Evolutionary conservation across 768 basidiomycete species (phyloP).

Genomic region (Suillus discolor): DNA sequence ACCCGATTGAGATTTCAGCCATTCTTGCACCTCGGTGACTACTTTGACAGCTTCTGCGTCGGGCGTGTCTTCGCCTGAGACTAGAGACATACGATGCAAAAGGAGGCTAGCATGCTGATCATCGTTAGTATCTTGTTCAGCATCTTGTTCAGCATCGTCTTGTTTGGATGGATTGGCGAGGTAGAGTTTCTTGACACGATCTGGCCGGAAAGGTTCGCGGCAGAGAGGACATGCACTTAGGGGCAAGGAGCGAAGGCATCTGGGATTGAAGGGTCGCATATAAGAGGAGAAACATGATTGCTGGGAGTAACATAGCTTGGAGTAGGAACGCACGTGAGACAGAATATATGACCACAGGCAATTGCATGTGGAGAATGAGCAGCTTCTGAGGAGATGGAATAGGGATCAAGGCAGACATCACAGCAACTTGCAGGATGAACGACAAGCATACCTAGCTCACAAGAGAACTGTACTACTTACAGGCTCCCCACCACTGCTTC

Average conservation of each 20-base stretch:
- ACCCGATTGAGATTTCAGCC: slow-evolving; percentile 44
- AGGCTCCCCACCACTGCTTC: background rate
- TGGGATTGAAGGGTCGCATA: slow-evolving; percentile 24
- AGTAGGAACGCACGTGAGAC: slow-evolving; percentile 52
- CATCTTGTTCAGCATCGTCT: slow-evolving; percentile 36
- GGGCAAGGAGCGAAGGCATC: slow-evolving; percentile 55
- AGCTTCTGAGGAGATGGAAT: slow-evolving; percentile 49
- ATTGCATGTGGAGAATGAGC: slow-evolving; percentile 66
- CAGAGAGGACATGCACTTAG: slow-evolving; percentile 67
- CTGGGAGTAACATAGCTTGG: slow-evolving; percentile 9
- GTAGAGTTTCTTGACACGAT: slow-evolving; percentile 64
- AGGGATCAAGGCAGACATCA: slow-evolving; percentile 74
- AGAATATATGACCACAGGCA: slow-evolving; percentile 79
- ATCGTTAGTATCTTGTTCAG: slow-evolving; percentile 43
- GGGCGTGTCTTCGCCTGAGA: slow-evolving; percentile 33
- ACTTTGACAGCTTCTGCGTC: slow-evolving; percentile 40
- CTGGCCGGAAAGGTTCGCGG: slow-evolving; percentile 58
- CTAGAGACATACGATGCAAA: slow-evolving; percentile 35
- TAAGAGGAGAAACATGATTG: slow-evolving; percentile 6
- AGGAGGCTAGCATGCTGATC: slow-evolving; percentile 36
- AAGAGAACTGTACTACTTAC: slow-evolving; percentile 10
- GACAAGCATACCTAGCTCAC: slow-evolving; percentile 50
- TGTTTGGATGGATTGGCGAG: slow-evolving; percentile 49
- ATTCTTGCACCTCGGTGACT: slow-evolving; percentile 50
- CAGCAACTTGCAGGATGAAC: slow-evolving; percentile 72